Conservation (phyloP, 352 stramenopile genomes). For the Phytopythium chamaehyphon region DNA sequence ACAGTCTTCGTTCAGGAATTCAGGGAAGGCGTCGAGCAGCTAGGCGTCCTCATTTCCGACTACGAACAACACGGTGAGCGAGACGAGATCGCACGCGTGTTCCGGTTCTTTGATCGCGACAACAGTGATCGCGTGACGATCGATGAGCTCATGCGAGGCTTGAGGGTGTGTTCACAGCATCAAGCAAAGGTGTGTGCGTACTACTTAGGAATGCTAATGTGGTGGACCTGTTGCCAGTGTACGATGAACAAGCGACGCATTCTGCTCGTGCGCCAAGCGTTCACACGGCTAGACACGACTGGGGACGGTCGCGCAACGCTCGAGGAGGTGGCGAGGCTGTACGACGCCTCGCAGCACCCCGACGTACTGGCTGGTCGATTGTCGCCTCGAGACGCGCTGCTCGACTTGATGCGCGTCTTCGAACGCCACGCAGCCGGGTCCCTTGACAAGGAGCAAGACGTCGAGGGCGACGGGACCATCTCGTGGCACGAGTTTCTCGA, state of each 20-base stretch:
- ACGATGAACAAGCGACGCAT: slow-evolving; percentile 76
- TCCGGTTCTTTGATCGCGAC: slow-evolving; percentile 81
- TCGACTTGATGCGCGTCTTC: slow-evolving; percentile 82
- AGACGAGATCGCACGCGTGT: slow-evolving; percentile 45
- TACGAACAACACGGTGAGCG: background rate
- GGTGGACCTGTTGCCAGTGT: slow-evolving; percentile 24
- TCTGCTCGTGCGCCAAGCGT: slow-evolving; percentile 83
- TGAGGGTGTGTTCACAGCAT: slow-evolving; percentile 64
- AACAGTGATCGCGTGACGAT: slow-evolving; percentile 80
- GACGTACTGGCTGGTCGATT: slow-evolving; percentile 69
- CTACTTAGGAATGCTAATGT: no score
- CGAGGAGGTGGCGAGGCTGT: slow-evolving; percentile 68
- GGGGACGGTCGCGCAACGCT: slow-evolving; percentile 57
- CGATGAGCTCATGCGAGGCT: slow-evolving; percentile 85
- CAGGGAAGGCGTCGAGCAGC: slow-evolving; percentile 38
- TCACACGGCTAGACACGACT: slow-evolving; percentile 63
- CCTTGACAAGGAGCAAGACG: background rate
- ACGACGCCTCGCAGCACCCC: slow-evolving; percentile 77
- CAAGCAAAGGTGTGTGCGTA: no score
- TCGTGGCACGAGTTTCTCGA: slow-evolving; percentile 84
- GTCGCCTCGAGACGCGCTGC: slow-evolving; percentile 55
- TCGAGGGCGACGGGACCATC: slow-evolving; percentile 43
- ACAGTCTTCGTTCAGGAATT: slow-evolving; percentile 34
- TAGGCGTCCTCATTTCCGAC: slow-evolving; percentile 37
- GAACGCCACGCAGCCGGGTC: slow-evolving; percentile 26